Evolutionary conservation across 2,329 filamentous ascomycete genomes (phyloP).

Genomic region (Sclerotinia trifoliorum): DNA sequence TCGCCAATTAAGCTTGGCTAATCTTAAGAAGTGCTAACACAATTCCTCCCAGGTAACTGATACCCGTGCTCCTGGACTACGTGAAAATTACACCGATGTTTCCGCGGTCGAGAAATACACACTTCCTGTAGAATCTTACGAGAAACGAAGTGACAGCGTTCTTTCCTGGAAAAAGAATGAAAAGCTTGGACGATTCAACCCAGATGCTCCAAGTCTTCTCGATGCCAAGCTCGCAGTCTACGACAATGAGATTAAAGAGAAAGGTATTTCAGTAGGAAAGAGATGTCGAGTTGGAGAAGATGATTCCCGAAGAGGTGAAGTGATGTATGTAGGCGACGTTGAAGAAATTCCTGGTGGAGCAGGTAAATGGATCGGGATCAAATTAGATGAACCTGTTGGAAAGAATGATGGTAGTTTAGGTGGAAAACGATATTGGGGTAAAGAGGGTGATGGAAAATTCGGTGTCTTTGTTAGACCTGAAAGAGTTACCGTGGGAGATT

Average conservation of each 20-base stretch:
- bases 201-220: slow-evolving; percentile 71
- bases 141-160: slow-evolving; percentile 81
- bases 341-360: slow-evolving; percentile 67
- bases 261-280: slow-evolving; percentile 63
- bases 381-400: slow-evolving; percentile 75
- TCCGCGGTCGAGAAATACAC: slow-evolving; percentile 84
- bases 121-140: slow-evolving; percentile 84
- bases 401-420: slow-evolving; percentile 78
- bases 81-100: slow-evolving; percentile 78
- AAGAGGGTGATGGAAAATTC: slow-evolving; percentile 54
- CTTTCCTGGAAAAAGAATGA: slow-evolving; percentile 94
- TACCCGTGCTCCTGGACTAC: slow-evolving; percentile 70
- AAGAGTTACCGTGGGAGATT: slow-evolving; percentile 74
- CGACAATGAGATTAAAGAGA: slow-evolving; percentile 66
- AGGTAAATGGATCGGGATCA: slow-evolving; percentile 71
- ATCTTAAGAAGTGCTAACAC: slow-evolving; percentile 25
- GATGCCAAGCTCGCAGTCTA: slow-evolving; percentile 68
- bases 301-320: slow-evolving; percentile 66
- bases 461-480: slow-evolving; percentile 79
- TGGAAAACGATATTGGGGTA: slow-evolving; percentile 64
- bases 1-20: not conserved
- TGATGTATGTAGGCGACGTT: slow-evolving; percentile 70
- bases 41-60: slow-evolving; percentile 64
- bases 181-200: slow-evolving; percentile 94
- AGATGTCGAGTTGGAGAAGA: slow-evolving; percentile 65